These are phyloP conservation scores for Polygonum maritimum DNA, from an alignment of 148 eudicot species.

Conservation along the genomic window DNA sequence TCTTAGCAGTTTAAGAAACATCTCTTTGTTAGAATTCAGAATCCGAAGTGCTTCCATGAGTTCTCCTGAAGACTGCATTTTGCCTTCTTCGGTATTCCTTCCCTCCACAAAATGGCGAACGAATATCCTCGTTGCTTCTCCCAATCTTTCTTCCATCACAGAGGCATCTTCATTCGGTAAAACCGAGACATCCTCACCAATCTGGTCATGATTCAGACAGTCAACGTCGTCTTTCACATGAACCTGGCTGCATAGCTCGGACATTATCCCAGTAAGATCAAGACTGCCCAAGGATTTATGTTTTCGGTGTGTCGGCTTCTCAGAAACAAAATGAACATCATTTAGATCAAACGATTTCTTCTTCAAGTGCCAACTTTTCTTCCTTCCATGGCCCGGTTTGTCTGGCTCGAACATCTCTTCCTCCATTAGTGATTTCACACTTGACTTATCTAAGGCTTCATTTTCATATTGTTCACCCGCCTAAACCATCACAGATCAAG, in stretches of 20 bases:
- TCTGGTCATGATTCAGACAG: conserved; percentile 17
- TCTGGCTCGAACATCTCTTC: conserved; percentile 70
- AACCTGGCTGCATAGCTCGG: conserved; percentile 41
- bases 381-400: conserved; percentile 22
- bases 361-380: conserved; percentile 25
- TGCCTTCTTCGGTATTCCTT: conserved; percentile 22
- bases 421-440: conserved; percentile 85
- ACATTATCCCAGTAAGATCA: conserved; percentile 39
- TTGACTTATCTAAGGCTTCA: conserved; percentile 23
- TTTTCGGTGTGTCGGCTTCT: conserved; percentile 25
- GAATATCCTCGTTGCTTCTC: conserved; percentile 61
- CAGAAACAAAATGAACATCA: conserved; percentile 24
- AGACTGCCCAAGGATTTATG: conserved; percentile 33
- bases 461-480: conserved; percentile 20
- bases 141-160: conserved; percentile 34
- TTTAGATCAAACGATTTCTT: conserved; percentile 43
- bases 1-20: conserved; percentile 38
- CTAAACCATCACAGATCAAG: background rate
- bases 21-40: conserved; percentile 45
- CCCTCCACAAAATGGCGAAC: conserved; percentile 35
- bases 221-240: conserved; percentile 22
- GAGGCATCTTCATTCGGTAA: conserved; percentile 15
- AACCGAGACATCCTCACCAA: conserved; percentile 16
- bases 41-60: conserved; percentile 42
- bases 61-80: conserved; percentile 27